Evolutionary conservation across 352 stramenopile genomes (phyloP), one percentile per base, ranked within the genome.

Genomic region (Bremia lactucae): DNA sequence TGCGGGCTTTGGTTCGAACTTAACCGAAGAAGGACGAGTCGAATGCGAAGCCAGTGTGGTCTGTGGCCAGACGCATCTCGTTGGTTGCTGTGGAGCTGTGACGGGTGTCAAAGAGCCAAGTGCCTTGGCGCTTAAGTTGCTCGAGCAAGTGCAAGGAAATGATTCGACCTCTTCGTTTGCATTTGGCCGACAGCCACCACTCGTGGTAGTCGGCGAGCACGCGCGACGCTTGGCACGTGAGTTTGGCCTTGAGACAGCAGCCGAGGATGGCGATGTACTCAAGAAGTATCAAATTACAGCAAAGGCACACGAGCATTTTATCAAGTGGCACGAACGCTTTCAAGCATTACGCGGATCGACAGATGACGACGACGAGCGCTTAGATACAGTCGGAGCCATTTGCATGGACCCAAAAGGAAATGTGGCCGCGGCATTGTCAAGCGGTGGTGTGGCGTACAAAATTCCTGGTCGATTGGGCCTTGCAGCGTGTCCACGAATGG

Each of bases 301-400:
- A 20, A 55, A 42, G 22, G 43, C 64, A 11, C 38, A 42, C 36
- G 31, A 51, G 14, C 46, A 73, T 40, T 81, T 66, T 65, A 23
- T 42, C 14, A 77, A 77, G 49, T 84, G 72, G 72, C 49, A 68
- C 26, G 41, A 42, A 24, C 53, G 51, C 8, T 60, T 70, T 42
- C 34, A 60, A 31, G 50, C 28, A 13, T 18, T n/a, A 16, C n/a
- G n/a, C n/a, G 14, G 8, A 13, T 41, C 46, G n/a, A 45, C 16
- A 11, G 11, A 41, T 21, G 29, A 50, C 0, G 36, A 49, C 0
- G 20, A 46, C 14, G 40, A 49, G 10, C 48, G 42, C 1, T 34
- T 84, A 21, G 75, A 85, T 48, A 87, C 75, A 0, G 75, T 87
- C 1, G 75, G 75, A 0, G 68, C 60, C 3, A 59, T 87, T 25